Evolutionary conservation across 179 eudicot species (phyloP).

Genomic region (Beta lomatogona): DNA sequence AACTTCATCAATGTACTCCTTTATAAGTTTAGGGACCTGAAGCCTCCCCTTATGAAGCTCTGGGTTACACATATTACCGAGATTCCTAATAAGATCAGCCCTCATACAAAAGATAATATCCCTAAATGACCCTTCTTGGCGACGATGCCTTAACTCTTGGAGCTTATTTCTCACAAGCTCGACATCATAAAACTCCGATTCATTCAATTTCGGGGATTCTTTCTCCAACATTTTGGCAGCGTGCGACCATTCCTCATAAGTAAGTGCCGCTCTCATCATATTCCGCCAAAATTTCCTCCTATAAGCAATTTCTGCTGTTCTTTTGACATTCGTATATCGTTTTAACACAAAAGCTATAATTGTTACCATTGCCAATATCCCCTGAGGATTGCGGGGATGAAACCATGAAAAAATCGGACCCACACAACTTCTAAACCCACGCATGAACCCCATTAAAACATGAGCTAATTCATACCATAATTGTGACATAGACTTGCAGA

Average conservation of each 20-base stretch:
- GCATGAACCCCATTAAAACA: slow-evolving; percentile 37
- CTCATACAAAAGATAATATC: slow-evolving; percentile 91
- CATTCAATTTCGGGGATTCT: slow-evolving; percentile 69
- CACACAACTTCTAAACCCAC: slow-evolving; percentile 33
- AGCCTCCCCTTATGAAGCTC: slow-evolving; percentile 94
- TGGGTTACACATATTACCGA: slow-evolving; percentile 95
- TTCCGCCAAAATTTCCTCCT: slow-evolving; percentile 93
- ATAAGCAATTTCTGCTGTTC: slow-evolving; percentile 76
- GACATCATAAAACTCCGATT: slow-evolving; percentile 70
- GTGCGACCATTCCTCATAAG: slow-evolving; percentile 94
- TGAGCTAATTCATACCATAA: slow-evolving; percentile 52
- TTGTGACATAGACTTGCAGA: slow-evolving; percentile 79
- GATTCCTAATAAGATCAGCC: slow-evolving; percentile 84
- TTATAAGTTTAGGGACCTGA: slow-evolving; percentile 86
- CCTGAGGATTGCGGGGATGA: slow-evolving; percentile 91
- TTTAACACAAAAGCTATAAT: slow-evolving; percentile 66
- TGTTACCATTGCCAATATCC: slow-evolving; percentile 74
- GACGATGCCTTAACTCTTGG: slow-evolving; percentile 80
- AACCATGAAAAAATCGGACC: slow-evolving; percentile 74
- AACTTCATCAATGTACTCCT: slow-evolving; percentile 91
- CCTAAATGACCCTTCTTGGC: slow-evolving; percentile 75
- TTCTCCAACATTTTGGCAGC: slow-evolving; percentile 90
- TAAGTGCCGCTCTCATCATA: slow-evolving; percentile 76
- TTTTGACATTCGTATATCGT: slow-evolving; percentile 77
- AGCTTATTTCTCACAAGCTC: slow-evolving; percentile 88